Percentiles rank a stretch among this genome's conserved stretches.
Conservation (phyloP, 768 basidiomycete genomes). For the Mycena floridula region DNA sequence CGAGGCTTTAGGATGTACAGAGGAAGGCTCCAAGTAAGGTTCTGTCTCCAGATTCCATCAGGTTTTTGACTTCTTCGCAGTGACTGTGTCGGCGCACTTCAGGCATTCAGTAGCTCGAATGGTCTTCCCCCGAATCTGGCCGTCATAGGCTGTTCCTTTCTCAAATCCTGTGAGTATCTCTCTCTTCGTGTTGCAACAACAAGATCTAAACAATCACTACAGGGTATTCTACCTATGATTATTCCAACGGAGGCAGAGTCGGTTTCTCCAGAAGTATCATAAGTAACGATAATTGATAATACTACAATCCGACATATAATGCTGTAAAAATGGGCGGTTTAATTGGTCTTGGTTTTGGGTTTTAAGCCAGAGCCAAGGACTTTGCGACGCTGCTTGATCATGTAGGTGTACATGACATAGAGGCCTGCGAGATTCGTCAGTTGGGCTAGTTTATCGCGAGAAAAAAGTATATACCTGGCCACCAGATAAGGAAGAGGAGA, state of each 20-base stretch:
- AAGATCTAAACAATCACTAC: background rate
- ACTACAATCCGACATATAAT: no score
- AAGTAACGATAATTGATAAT: constrained; percentile 32
- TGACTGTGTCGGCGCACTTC: constrained; percentile 51
- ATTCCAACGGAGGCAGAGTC: constrained; percentile 43
- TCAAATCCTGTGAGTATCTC: constrained; percentile 54
- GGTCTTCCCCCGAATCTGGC: constrained; percentile 46
- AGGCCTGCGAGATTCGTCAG: constrained; percentile 26
- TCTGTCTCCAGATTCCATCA: no score
- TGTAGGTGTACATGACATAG: constrained; percentile 47
- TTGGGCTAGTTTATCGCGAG: constrained; percentile 6
- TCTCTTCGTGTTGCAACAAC: background rate
- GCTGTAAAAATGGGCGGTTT: no score
- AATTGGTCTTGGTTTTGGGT: constrained; percentile 8
- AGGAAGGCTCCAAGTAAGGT: constrained; percentile 18
- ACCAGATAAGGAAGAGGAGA: constrained; percentile 73
- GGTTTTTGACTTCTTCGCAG: constrained; percentile 17
- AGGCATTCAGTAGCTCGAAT: constrained; percentile 32
- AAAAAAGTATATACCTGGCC: constrained; percentile 56
- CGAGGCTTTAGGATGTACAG: constrained; percentile 14
- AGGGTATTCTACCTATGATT: constrained; percentile 64
- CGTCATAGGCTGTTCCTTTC: constrained; percentile 57
- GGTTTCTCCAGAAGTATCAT: constrained; percentile 54
- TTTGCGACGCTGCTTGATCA: constrained; percentile 47
- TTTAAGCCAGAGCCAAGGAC: constrained; percentile 24